Evolutionary conservation across 257 asterid genomes (phyloP).

Genomic region (Datura wrightii): DNA sequence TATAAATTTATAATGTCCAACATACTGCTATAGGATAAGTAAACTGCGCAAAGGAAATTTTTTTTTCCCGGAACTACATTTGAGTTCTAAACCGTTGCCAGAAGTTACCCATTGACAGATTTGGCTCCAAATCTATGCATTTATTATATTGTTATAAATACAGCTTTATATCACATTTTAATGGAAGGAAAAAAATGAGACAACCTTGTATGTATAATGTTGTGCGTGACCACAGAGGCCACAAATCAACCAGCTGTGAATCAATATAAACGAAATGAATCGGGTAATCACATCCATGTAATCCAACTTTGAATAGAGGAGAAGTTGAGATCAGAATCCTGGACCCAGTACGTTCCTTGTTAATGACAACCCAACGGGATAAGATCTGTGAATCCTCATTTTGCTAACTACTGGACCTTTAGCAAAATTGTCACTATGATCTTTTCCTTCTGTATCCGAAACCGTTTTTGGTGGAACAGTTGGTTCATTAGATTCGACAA

Average conservation of each 20-base stretch:
- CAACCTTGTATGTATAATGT: neutral
- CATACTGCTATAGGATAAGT: neutral
- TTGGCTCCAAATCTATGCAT: neutral
- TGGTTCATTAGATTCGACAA: slow-evolving; percentile 55
- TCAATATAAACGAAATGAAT: slow-evolving; percentile 23
- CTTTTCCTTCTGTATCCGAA: slow-evolving; percentile 41
- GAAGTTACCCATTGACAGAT: neutral
- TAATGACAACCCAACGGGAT: slow-evolving; percentile 63
- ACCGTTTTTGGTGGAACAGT: slow-evolving; percentile 38
- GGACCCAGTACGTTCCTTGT: slow-evolving; percentile 50
- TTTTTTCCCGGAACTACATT: neutral
- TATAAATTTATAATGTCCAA: neutral
- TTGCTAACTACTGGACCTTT: slow-evolving; percentile 44
- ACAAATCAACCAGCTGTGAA: neutral
- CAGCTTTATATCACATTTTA: neutral
- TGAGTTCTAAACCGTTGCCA: neutral
- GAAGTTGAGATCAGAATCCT: slow-evolving; percentile 26
- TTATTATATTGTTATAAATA: slow-evolving; percentile 10
- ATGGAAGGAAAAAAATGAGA: neutral
- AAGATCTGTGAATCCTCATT: slow-evolving; percentile 74
- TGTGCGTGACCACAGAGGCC: neutral
- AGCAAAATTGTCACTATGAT: slow-evolving; percentile 34
- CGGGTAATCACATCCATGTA: neutral
- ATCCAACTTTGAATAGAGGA: neutral
- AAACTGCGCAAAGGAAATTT: neutral